phyloP scores from a whole-genome alignment of 495 filamentous ascomycete genomes.

The Tirmania nivea region DNA sequence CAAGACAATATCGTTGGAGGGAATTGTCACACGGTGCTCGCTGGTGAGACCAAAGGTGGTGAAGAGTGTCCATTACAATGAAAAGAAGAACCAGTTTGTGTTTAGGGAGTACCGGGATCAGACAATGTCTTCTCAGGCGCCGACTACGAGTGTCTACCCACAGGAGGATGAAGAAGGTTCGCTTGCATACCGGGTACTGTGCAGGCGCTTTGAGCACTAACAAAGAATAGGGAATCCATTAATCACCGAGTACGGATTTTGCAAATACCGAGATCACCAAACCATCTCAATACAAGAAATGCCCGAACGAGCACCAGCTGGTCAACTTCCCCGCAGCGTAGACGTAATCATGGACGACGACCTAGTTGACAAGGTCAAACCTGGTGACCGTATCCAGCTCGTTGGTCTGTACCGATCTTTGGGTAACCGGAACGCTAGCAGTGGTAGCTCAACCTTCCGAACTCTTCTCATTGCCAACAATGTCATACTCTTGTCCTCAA shows the following conservation, averaged over 20 bases:
- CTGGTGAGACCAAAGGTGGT: conserved; percentile 90
- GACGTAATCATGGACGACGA: conserved; percentile 97
- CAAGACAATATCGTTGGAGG: conserved; percentile 90
- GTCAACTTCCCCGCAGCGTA: conserved; percentile 88
- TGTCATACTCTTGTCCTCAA: conserved; percentile 81
- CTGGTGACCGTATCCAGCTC: conserved; percentile 85
- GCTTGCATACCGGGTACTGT: too few relatives aligned
- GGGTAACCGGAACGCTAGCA: conserved; percentile 76
- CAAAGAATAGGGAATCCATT: conserved; percentile 34
- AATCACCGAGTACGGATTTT: conserved; percentile 87
- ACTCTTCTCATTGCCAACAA: conserved; percentile 90
- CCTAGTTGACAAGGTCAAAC: conserved; percentile 83
- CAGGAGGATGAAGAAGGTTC: conserved; percentile 61
- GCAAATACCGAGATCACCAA: conserved; percentile 90
- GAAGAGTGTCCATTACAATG: conserved; percentile 91
- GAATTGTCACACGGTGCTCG: conserved; percentile 91
- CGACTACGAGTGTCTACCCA: conserved; percentile 79
- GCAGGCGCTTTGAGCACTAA: not conserved
- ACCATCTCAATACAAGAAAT: conserved; percentile 98
- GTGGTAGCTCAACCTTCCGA: conserved; percentile 75
- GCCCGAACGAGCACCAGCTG: conserved; percentile 89
- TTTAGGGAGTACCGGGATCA: conserved; percentile 80
- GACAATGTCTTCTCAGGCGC: conserved; percentile 80
- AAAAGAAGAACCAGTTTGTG: conserved; percentile 60
- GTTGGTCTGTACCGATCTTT: conserved; percentile 86